A percentile compares a stretch with the other conserved stretches of the same genome.
Evolutionary conservation across 345 rosid genomes (phyloP).

Genomic region (Pistacia atlantica): DNA sequence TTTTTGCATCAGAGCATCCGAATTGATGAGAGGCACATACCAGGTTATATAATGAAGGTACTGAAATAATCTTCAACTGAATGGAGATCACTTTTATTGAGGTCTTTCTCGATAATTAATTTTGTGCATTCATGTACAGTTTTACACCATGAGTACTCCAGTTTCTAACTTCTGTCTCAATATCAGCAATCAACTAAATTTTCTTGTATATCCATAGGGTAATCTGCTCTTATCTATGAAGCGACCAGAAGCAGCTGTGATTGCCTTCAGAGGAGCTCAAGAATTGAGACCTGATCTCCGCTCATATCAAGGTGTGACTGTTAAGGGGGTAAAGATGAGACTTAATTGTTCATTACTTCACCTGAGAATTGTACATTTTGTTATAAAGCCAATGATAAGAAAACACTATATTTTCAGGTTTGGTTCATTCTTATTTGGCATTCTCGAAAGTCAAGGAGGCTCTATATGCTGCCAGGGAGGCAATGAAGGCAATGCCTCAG

Average conservation of each 20-base stretch:
- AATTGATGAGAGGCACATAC: constrained; percentile 90
- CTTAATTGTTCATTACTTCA: constrained; percentile 14
- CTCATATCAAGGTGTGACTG: constrained; percentile 84
- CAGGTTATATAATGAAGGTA: constrained; percentile 96
- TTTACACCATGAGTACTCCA: neutral
- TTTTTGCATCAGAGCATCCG: constrained; percentile 70
- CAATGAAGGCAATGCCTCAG: constrained; percentile 99
- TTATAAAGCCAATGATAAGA: constrained; percentile 3
- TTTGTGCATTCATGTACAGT: neutral
- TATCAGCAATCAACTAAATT: neutral
- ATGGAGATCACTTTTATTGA: constrained; percentile 20
- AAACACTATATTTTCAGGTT: constrained; percentile 53
- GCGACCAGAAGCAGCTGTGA: constrained; percentile 85
- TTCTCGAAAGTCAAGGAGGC: constrained; percentile 92
- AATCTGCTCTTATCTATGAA: constrained; percentile 75
- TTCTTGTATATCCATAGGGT: constrained; percentile 52
- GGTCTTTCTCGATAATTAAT: constrained; percentile 4
- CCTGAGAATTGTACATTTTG: constrained; percentile 10
- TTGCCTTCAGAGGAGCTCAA: constrained; percentile 92
- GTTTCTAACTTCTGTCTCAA: neutral
- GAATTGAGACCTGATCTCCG: constrained; percentile 98
- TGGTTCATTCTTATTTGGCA: constrained; percentile 93
- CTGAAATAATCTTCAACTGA: constrained; percentile 14
- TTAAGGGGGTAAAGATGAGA: constrained; percentile 3
- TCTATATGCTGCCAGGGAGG: constrained; percentile 91